Evolutionary conservation across 352 stramenopile species (phyloP).

Genomic region (Phytophthora hybrid): DNA sequence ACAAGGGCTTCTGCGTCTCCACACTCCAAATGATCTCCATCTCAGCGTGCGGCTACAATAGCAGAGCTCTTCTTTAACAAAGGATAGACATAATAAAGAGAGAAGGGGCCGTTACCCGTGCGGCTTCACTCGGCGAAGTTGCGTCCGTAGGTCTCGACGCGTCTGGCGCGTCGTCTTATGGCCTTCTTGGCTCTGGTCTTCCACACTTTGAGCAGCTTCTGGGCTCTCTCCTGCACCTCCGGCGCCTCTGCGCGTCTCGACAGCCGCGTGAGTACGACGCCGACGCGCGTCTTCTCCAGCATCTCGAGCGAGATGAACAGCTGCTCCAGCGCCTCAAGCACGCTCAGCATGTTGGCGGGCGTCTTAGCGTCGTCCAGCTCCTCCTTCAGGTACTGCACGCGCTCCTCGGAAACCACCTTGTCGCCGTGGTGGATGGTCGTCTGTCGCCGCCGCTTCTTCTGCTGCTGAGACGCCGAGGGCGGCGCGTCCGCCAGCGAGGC

Average conservation of each 20-base stretch:
- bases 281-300: slow-evolving; percentile 76
- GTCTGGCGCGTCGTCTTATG: slow-evolving; percentile 56
- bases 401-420: slow-evolving; percentile 79
- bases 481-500: slow-evolving; percentile 22
- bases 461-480: slow-evolving; percentile 11
- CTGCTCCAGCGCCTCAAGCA: slow-evolving; percentile 64
- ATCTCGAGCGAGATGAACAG: slow-evolving; percentile 86
- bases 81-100: background rate
- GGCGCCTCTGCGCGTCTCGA: slow-evolving; percentile 36
- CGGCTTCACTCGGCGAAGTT: slow-evolving; percentile 67
- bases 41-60: background rate
- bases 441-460: slow-evolving; percentile 55
- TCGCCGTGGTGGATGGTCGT: slow-evolving; percentile 72
- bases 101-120: no score
- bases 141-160: slow-evolving; percentile 75
- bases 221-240: slow-evolving; percentile 51
- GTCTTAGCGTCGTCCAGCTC: slow-evolving; percentile 71
- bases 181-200: slow-evolving; percentile 76
- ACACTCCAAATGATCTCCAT: background rate
- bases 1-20: background rate
- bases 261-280: slow-evolving; percentile 47
- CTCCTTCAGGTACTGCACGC: slow-evolving; percentile 68
- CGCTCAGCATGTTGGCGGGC: slow-evolving; percentile 49
- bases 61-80: background rate
- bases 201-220: slow-evolving; percentile 66